A percentile compares a stretch with the other conserved stretches of the same genome.
Conservation (phyloP, 225 moss, liverwort and hornwort species). For the Polytrichum commune region DNA sequence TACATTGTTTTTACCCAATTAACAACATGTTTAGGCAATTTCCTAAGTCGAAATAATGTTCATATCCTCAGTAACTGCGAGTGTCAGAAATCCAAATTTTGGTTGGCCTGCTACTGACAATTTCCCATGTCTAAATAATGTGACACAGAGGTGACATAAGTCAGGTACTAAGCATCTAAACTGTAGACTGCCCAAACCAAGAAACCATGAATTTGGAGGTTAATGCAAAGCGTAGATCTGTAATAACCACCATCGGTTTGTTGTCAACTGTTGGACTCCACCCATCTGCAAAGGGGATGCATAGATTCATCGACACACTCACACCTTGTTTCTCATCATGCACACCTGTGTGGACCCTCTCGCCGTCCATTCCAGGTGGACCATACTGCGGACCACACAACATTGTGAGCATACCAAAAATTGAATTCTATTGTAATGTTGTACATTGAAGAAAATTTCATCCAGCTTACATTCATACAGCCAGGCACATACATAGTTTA, state of each 20-base stretch:
- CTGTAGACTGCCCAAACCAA: conserved; percentile 68
- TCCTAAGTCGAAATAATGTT: too few relatives aligned
- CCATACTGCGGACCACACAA: conserved; percentile 56
- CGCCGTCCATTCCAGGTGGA: conserved; percentile 74
- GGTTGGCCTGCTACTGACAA: too few relatives aligned
- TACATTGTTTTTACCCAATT: too few relatives aligned
- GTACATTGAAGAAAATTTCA: neutral
- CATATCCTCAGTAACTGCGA: too few relatives aligned
- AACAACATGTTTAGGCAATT: too few relatives aligned
- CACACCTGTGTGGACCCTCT: conserved; percentile 64
- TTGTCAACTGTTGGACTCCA: conserved; percentile 34
- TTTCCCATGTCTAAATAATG: too few relatives aligned
- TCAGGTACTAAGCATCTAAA: neutral
- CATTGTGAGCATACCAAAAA: neutral
- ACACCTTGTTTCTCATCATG: conserved; percentile 69
- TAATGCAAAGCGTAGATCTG: conserved; percentile 66
- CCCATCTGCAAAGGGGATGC: conserved; percentile 61
- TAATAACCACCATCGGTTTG: conserved; percentile 59
- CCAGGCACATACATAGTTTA: too few relatives aligned
- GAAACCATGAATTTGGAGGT: conserved; percentile 61
- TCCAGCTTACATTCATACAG: too few relatives aligned
- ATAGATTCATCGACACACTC: conserved; percentile 68
- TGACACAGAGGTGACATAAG: too few relatives aligned
- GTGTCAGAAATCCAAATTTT: too few relatives aligned
- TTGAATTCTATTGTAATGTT: neutral